A percentile compares a stretch with the other conserved stretches of the same genome.
These are phyloP conservation scores for Microstegium vimineum DNA, from an alignment of 176 grass and related monocot genomes.

Conservation along the genomic window DNA sequence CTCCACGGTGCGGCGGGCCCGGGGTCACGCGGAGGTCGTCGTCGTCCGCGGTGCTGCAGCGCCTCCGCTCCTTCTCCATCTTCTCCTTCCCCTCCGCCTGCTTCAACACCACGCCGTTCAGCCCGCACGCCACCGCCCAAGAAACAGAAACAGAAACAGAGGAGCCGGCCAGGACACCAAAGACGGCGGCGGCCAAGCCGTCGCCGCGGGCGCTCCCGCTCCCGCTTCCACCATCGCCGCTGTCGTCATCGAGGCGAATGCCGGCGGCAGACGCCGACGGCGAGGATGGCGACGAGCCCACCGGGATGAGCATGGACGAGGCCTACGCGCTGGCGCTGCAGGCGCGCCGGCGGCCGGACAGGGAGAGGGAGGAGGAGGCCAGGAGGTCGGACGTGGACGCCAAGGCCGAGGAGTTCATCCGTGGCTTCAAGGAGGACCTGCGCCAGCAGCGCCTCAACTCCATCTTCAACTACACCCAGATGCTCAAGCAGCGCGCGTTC, in stretches of 20 bases:
- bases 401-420: constrained; percentile 36
- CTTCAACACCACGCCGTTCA: background rate
- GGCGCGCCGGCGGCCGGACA: background rate
- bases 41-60: background rate
- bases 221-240: background rate
- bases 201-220: background rate
- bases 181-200: background rate
- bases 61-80: constrained; percentile 15
- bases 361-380: constrained; percentile 8
- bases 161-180: background rate
- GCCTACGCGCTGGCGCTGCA: constrained; percentile 33
- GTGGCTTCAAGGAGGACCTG: constrained; percentile 25
- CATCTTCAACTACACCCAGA: constrained; percentile 61
- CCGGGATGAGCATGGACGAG: constrained; percentile 51
- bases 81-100: constrained; percentile 36
- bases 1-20: background rate
- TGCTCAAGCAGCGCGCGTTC: constrained; percentile 29
- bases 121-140: background rate
- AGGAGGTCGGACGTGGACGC: constrained; percentile 41
- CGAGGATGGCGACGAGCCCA: background rate
- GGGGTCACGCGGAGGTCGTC: background rate
- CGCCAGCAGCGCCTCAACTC: constrained; percentile 46
- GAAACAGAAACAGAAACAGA: background rate
- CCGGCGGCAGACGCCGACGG: background rate
- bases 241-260: background rate